These are phyloP conservation scores for Aspergillus funiculosus DNA, from an alignment of 495 filamentous ascomycete species.

Conservation along the genomic window DNA sequence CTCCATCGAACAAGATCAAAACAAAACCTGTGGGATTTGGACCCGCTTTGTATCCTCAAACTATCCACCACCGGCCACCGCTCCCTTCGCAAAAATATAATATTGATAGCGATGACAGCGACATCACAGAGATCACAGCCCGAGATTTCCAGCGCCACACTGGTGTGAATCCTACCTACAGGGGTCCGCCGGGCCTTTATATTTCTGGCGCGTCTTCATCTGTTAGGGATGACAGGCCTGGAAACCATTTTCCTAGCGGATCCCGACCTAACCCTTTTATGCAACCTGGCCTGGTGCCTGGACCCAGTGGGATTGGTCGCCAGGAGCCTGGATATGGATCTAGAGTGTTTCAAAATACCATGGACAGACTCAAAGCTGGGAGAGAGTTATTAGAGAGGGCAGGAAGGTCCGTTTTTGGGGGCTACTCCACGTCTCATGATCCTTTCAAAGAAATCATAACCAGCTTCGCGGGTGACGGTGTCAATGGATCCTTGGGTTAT, in stretches of 20 bases:
- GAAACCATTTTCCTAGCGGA: neutral
- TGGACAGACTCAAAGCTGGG: constrained; percentile 15
- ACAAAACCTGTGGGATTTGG: neutral
- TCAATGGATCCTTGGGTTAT: neutral
- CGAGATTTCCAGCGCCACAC: constrained; percentile 13
- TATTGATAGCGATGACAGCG: constrained; percentile 27
- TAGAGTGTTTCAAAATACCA: constrained; percentile 17
- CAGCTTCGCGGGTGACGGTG: neutral
- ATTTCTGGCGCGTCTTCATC: neutral
- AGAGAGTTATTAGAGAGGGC: constrained; percentile 9
- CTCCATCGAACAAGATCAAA: neutral
- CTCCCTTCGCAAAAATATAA: neutral
- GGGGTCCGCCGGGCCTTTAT: neutral
- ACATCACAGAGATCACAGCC: constrained; percentile 25
- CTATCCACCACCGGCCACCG: neutral
- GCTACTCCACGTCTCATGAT: neutral
- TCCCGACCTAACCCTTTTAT: neutral
- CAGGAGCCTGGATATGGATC: constrained; percentile 9
- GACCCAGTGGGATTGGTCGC: constrained; percentile 4
- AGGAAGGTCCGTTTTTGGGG: constrained; percentile 8
- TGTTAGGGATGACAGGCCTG: neutral
- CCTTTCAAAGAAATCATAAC: neutral
- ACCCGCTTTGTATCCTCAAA: neutral
- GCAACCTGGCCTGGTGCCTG: neutral
- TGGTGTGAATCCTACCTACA: neutral